phyloP scores from a whole-genome alignment of 306 rosid species.

The Betula pendula region DNA sequence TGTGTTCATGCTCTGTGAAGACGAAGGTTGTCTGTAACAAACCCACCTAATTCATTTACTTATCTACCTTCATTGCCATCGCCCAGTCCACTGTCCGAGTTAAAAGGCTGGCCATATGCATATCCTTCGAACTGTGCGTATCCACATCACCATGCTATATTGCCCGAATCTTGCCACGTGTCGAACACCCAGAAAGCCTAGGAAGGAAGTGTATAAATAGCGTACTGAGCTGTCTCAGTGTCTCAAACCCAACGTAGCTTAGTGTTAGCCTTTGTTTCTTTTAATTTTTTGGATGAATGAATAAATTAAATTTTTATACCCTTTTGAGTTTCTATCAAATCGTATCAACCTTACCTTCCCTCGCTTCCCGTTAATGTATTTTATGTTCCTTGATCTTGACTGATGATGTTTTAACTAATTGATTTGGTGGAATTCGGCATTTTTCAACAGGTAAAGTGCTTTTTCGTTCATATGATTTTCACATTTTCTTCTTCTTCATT shows the following conservation, averaged over 20 bases:
- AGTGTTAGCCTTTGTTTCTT: neutral
- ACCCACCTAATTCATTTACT: neutral
- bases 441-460: conserved; percentile 19
- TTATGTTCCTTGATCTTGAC: conserved; percentile 26
- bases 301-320: too few species aligned
- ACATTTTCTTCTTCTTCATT: neutral
- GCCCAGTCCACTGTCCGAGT: conserved; percentile 28
- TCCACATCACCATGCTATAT: conserved; percentile 20
- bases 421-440: conserved; percentile 23
- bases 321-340: neutral
- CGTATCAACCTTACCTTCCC: conserved; percentile 14
- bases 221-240: neutral
- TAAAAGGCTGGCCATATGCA: conserved; percentile 26
- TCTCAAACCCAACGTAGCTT: neutral
- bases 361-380: conserved; percentile 26
- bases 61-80: conserved; percentile 19
- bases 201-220: conserved; percentile 19
- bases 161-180: conserved; percentile 28
- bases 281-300: too few species aligned
- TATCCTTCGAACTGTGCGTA: neutral
- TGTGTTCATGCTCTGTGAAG: too few species aligned
- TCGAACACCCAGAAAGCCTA: conserved; percentile 16
- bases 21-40: too few species aligned
- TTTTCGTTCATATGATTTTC: neutral
- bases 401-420: conserved; percentile 12